These are phyloP conservation scores for Plasmodium berghei DNA, from an alignment of 169 alveolate genomes.

Conservation along the genomic window DNA sequence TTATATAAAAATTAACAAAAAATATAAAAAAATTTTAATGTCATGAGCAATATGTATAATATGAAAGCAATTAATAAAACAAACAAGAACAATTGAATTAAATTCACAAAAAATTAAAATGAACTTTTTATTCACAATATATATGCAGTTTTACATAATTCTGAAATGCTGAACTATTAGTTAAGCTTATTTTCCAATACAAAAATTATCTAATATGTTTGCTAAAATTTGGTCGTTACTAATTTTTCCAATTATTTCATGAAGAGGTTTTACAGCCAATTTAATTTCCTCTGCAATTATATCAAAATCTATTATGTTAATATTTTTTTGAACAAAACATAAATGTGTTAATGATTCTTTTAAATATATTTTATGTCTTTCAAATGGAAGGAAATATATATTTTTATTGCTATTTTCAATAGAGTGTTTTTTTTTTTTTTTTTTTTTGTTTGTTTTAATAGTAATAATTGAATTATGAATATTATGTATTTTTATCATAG, in stretches of 20 bases:
- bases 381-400: constrained; percentile 32
- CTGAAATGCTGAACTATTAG: neutral
- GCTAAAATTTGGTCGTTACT: constrained; percentile 16
- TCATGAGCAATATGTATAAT: too few relatives aligned
- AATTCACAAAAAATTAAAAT: too few relatives aligned
- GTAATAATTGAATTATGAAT: neutral
- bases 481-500: neutral
- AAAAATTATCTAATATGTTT: constrained; percentile 20
- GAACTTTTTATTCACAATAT: neutral
- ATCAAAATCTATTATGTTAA: constrained; percentile 10
- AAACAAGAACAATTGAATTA: too few relatives aligned
- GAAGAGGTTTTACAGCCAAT: constrained; percentile 23
- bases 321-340: constrained; percentile 9
- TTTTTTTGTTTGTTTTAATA: neutral
- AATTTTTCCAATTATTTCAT: constrained; percentile 25
- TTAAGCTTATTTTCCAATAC: constrained; percentile 29
- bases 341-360: constrained; percentile 31
- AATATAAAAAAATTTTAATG: too few relatives aligned
- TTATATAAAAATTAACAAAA: too few relatives aligned
- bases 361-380: constrained; percentile 40
- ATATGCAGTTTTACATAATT: neutral
- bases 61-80: too few relatives aligned
- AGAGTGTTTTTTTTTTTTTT: neutral
- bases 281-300: constrained; percentile 45
- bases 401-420: neutral